Percentiles rank a stretch among this genome's conserved stretches.
Evolutionary conservation across 1,284 basidiomycete species (phyloP).

Genomic region (Microbotryum violaceum): DNA sequence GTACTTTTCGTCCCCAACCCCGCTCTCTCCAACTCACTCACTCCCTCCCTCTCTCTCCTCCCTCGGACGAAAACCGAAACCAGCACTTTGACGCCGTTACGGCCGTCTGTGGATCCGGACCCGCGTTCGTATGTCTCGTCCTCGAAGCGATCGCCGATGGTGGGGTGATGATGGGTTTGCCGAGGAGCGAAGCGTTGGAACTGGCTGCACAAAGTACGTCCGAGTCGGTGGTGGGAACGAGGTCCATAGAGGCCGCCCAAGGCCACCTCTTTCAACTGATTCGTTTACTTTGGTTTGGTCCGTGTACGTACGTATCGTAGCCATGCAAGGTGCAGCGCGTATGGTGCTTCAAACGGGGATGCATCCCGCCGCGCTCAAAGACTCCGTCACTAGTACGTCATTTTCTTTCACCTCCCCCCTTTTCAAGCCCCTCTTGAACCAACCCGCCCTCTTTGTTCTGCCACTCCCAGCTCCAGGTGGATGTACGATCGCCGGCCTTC

Average conservation of each 20-base stretch:
- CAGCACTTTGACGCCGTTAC: slow-evolving; percentile 94
- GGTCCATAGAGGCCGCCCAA: no score
- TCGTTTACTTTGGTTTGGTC: slow-evolving; percentile 1
- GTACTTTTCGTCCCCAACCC: not conserved
- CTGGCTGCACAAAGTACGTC: slow-evolving; percentile 86
- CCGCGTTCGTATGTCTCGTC: slow-evolving; percentile 93
- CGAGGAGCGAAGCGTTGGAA: slow-evolving; percentile 85
- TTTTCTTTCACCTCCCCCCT: not conserved
- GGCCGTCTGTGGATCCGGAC: slow-evolving; percentile 89
- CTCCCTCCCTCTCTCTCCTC: no score
- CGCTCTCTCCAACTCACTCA: not conserved
- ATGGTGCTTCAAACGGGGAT: slow-evolving; percentile 83
- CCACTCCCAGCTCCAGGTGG: slow-evolving; percentile 75
- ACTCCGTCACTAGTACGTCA: slow-evolving; percentile 87
- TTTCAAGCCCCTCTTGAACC: not conserved
- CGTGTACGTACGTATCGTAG: slow-evolving; percentile 46
- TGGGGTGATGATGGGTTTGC: slow-evolving; percentile 99
- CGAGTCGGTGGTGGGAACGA: not conserved
- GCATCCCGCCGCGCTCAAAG: slow-evolving; percentile 95
- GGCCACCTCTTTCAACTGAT: not conserved
- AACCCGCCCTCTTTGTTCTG: not conserved
- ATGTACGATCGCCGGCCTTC: slow-evolving; percentile 92
- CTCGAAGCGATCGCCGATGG: slow-evolving; percentile 99
- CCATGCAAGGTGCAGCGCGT: slow-evolving; percentile 90
- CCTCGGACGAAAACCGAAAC: not conserved